Conservation (phyloP, 371 early-diverging fungal species). For the Rhizopus arrhizus region DNA sequence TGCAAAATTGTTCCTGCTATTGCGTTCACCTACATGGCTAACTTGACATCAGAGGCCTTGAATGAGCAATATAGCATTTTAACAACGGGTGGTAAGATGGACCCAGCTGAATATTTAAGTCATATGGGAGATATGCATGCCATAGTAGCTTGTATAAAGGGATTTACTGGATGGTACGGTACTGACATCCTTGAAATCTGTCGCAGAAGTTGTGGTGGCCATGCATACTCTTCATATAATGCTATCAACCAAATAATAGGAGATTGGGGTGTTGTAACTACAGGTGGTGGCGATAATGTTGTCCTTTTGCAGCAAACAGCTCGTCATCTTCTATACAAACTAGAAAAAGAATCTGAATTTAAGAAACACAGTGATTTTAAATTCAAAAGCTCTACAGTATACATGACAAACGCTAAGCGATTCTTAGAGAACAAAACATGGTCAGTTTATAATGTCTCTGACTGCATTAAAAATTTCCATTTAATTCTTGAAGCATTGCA, state of each 20-base stretch:
- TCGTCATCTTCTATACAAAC: constrained; percentile 24
- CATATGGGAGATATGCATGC: constrained; percentile 66
- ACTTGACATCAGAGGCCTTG: constrained; percentile 8
- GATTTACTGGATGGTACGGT: constrained; percentile 55
- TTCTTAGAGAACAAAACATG: constrained; percentile 25
- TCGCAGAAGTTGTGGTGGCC: constrained; percentile 63
- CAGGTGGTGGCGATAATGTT: constrained; percentile 74
- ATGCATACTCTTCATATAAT: constrained; percentile 71
- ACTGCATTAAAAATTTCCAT: constrained; percentile 28
- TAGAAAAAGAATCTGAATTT: constrained; percentile 28
- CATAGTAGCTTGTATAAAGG: constrained; percentile 60
- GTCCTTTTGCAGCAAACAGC: constrained; percentile 67
- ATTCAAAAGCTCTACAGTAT: constrained; percentile 41
- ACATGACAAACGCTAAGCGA: constrained; percentile 32
- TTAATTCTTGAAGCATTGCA: constrained; percentile 35
- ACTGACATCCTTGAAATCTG: constrained; percentile 60
- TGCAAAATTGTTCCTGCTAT: constrained; percentile 61
- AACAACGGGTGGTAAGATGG: constrained; percentile 47
- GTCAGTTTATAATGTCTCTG: constrained; percentile 22
- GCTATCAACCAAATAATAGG: constrained; percentile 61
- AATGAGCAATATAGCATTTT: constrained; percentile 39
- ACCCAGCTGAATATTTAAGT: constrained; percentile 45
- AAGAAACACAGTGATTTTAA: constrained; percentile 31
- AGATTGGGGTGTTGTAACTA: constrained; percentile 71
- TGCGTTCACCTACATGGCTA: constrained; percentile 60